phyloP scores from a whole-genome alignment of 495 filamentous ascomycete species.

The Cenococcum geophilum region DNA sequence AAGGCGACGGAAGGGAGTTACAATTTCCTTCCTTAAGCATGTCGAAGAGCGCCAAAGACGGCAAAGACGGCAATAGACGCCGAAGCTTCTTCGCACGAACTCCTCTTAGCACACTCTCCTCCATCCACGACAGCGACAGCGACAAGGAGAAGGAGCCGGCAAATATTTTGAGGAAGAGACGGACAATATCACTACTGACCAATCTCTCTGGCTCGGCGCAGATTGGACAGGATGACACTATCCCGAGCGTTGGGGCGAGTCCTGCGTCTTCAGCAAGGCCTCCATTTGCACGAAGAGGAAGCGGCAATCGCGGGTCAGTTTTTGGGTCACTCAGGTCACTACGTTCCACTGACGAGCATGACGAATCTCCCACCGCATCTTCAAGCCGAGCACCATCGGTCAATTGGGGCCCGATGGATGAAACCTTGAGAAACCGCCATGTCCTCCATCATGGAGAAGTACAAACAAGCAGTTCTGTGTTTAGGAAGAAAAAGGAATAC shows the following conservation, averaged over 20 bases:
- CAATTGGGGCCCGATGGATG: slow-evolving; percentile 28
- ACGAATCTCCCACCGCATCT: slow-evolving; percentile 40
- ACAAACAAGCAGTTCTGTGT: slow-evolving; percentile 71
- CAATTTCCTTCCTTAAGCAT: slow-evolving; percentile 19
- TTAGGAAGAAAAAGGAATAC: slow-evolving; percentile 82
- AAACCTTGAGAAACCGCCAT: slow-evolving; percentile 41
- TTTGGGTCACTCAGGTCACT: slow-evolving; percentile 55
- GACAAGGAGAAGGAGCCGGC: slow-evolving; percentile 22
- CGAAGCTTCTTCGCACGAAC: slow-evolving; percentile 29
- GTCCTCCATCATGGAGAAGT: slow-evolving; percentile 68
- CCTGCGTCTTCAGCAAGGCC: slow-evolving; percentile 15
- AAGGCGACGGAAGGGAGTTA: not conserved
- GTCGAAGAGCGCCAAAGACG: slow-evolving; percentile 27
- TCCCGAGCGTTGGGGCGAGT: not conserved
- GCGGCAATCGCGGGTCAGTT: slow-evolving; percentile 43
- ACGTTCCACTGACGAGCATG: slow-evolving; percentile 48
- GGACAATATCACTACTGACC: slow-evolving; percentile 29
- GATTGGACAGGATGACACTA: slow-evolving; percentile 8
- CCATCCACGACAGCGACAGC: slow-evolving; percentile 16
- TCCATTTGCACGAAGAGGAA: slow-evolving; percentile 7
- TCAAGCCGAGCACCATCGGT: slow-evolving; percentile 29
- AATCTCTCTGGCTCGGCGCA: slow-evolving; percentile 17
- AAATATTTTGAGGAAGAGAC: slow-evolving; percentile 32
- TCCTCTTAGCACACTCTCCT: slow-evolving; percentile 25
- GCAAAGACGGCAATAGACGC: slow-evolving; percentile 29